Evolutionary conservation across 139 green algal genomes (phyloP).

Genomic region (Chlamydomonas incerta): DNA sequence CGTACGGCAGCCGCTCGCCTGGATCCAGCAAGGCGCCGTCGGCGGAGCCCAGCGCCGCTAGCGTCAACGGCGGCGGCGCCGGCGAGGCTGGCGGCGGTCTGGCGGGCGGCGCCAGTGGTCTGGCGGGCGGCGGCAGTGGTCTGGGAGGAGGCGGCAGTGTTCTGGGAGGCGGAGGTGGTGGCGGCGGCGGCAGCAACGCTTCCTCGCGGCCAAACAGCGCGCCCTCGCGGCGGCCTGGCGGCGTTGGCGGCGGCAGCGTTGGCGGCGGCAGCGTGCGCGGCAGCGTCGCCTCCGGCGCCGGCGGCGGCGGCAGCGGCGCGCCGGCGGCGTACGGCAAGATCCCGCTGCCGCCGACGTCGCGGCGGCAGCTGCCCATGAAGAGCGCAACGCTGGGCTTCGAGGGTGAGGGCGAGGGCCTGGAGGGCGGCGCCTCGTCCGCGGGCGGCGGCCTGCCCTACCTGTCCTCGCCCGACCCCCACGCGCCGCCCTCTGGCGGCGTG

Average conservation of each 20-base stretch:
- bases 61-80: background rate
- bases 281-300: background rate
- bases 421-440: background rate
- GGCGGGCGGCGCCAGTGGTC: background rate
- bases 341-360: background rate
- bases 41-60: slow-evolving; percentile 7
- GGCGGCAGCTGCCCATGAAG: slow-evolving; percentile 12
- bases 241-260: background rate
- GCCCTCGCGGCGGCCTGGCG: background rate
- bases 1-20: slow-evolving; percentile 10
- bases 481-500: background rate
- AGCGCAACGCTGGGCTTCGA: slow-evolving; percentile 26
- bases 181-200: background rate
- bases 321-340: slow-evolving; percentile 16
- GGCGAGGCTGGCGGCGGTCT: no score
- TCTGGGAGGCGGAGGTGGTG: no score
- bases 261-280: background rate
- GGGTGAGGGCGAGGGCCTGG: background rate
- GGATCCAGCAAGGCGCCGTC: background rate
- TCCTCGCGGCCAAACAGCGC: slow-evolving; percentile 25
- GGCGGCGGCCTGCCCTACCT: slow-evolving; percentile 3
- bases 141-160: background rate
- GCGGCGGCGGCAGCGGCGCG: background rate
- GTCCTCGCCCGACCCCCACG: slow-evolving; percentile 14
- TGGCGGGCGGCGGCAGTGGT: no score